Base-by-base conservation (phyloP, 2,329 filamentous ascomycete genomes). In the Diaporthe caulivora region DNA sequence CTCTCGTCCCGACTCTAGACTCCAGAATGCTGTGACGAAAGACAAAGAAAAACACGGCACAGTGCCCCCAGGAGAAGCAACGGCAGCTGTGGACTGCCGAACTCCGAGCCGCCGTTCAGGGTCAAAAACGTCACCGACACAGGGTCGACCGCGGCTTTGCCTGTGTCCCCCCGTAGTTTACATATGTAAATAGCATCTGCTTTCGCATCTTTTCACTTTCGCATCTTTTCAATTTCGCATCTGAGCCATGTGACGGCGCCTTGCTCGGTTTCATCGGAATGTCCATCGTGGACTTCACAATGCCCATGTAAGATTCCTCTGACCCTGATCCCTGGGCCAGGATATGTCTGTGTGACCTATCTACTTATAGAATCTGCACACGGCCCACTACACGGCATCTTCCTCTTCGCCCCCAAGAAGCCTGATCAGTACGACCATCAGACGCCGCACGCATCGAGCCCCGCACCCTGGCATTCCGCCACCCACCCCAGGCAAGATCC, bases 61-160 rank as follows among this genome's bases (percentile, higher is more conserved):
- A 31, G 18, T 17, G 44, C 8, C 44, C 55, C 40, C 24, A 9
- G 24, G 11, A 44, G 18, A 44, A 55, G 53, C 53, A 55, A n/a
- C 47, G 26, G 42, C 58, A 37, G 62, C 62, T 51, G 31, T 40
- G 31, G 44, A 53, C 29, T 67, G 62, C 62, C 47, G 62, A 67
- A 40, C 44, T 67, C 62, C 62, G 31, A 67, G 62, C 62, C 62
- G 21, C 34, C 34, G n/a, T 51, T 29, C 29, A 53, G 62, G 29
- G 62, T 67, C 62, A 7, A 67, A 31, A 47, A 67, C 62, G 62
- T 67, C 62, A 60, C 57, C 51, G 62, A 44, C 62, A 40, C 62
- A 40, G 47, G 31, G 62, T 40, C 62, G 47, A 53, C 40, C 62
- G 31, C 18, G 44, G 62, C 47, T 13, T 29, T 53, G 47, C n/a